Conservation (phyloP, 1,139 yeast species). For the Zygoascus sp. region DNA sequence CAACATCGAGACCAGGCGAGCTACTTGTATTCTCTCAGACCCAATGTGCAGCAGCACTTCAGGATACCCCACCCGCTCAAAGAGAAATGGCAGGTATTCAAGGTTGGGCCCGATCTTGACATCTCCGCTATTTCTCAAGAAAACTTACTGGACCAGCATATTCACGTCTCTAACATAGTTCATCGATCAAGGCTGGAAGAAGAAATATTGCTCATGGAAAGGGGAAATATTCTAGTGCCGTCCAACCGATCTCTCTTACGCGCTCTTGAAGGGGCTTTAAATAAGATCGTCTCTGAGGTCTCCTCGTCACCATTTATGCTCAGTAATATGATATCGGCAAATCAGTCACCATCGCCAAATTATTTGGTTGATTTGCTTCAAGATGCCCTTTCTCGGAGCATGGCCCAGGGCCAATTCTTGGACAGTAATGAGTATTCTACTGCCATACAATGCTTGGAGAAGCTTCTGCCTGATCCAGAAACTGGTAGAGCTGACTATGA, state of each 20-base stretch:
- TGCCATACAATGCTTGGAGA: slow-evolving; percentile 24
- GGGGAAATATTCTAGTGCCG: slow-evolving; percentile 11
- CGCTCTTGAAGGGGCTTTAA: slow-evolving; percentile 16
- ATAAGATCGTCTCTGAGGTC: slow-evolving; percentile 15
- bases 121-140: slow-evolving; percentile 27
- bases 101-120: slow-evolving; percentile 30
- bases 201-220: not conserved
- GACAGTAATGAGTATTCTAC: slow-evolving; percentile 27
- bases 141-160: slow-evolving; percentile 20
- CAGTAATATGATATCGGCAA: not conserved
- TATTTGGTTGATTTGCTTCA: slow-evolving; percentile 22
- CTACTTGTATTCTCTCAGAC: slow-evolving; percentile 23
- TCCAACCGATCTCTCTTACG: slow-evolving; percentile 17
- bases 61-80: slow-evolving; percentile 28
- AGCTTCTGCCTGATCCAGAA: slow-evolving; percentile 21
- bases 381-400: slow-evolving; percentile 23
- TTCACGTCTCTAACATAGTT: slow-evolving; percentile 1
- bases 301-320: slow-evolving; percentile 17
- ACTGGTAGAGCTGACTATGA: slow-evolving; percentile 18
- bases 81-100: slow-evolving; percentile 37
- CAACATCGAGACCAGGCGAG: slow-evolving; percentile 23
- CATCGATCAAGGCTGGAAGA: not conserved
- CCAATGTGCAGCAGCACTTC: slow-evolving; percentile 23
- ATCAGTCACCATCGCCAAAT: slow-evolving; percentile 3
- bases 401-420: slow-evolving; percentile 24